Base-by-base conservation (phyloP, 306 rosid genomes). In the Rosa lucieae region DNA sequence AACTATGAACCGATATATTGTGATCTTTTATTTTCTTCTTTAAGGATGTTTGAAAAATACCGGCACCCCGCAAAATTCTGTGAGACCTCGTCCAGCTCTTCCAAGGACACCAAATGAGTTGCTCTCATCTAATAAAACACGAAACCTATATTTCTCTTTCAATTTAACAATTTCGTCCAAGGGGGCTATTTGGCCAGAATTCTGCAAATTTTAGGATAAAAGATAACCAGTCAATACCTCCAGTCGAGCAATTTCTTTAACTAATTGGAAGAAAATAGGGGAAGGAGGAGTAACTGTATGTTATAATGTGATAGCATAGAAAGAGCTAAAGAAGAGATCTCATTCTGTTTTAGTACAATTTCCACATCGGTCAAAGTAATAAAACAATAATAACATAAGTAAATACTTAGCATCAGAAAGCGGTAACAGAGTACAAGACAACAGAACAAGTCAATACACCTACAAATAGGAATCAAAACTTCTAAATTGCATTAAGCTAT, bases 41-140 rank as follows among this genome's bases (percentile, higher is more conserved):
- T 37, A 5, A 40, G 35, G 62, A 21, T 32, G n/a, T 37, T 29
- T 6, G 75, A 73, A 46, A 84, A 88, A 82, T 92, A 96, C 99
- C 69, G 94, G 87, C 78, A 96, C 94, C 82, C 89, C 86, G 65
- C 72, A 93, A 83, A 80, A 73, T 80, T 93, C 97, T 12, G 94
- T 90, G 82, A 96, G 92, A 87, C 99, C 99, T 87, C 98, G 88
- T 88, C 99, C 98, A 21, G 92, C 84, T 66, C 80, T 83, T 80
- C 99, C 98, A 78, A 96, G 97, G 83, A 91, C 99, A 58, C 99
- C 99, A 82, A 96, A 79, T 12, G 99, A 96, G 88, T 96, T 96
- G 92, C 98, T 96, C 87, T 93, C 99, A 75, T 96, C 99, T 90
- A 96, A 77, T 85, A 91, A 84, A 86, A 91, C 94, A 71, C 98